phyloP scores from a whole-genome alignment of 345 rosid genomes.

The Trapa bicornis region DNA sequence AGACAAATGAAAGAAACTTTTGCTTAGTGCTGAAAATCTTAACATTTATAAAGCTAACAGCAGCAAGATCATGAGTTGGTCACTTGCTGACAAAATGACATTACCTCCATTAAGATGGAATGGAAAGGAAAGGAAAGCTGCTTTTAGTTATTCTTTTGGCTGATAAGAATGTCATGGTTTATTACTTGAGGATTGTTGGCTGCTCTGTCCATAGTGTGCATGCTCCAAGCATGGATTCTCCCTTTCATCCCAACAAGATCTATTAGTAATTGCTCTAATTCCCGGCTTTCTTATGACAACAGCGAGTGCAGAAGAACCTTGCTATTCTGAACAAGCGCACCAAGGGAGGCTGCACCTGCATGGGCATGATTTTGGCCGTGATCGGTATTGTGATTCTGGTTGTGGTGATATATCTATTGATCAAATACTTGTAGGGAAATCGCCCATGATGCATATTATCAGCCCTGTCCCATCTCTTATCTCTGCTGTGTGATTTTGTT shows the following conservation, averaged over 20 bases:
- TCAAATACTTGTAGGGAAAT: constrained; percentile 54
- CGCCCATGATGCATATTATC: neutral
- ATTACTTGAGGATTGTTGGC: neutral
- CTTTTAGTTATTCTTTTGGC: neutral
- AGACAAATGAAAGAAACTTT: neutral
- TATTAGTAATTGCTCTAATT: neutral
- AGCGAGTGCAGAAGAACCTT: constrained; percentile 90
- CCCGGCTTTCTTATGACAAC: constrained; percentile 15
- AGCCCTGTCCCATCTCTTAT: neutral
- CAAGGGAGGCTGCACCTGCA: constrained; percentile 80
- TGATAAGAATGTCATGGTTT: neutral
- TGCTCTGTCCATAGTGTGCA: neutral
- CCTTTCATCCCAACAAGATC: neutral
- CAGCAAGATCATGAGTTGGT: neutral
- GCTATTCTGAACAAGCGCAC: constrained; percentile 85
- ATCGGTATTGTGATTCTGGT: constrained; percentile 67
- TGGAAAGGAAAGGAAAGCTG: too few relatives aligned
- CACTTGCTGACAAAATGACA: neutral
- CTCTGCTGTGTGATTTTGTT: neutral
- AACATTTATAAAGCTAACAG: neutral
- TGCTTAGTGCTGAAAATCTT: neutral
- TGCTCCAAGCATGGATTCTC: neutral
- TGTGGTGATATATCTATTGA: constrained; percentile 47
- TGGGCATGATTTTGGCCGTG: constrained; percentile 71
- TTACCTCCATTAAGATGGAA: neutral